Evolutionary conservation across 257 asterid species (phyloP), one percentile per base, ranked within the genome.

Genomic region (Plantago ovata): DNA sequence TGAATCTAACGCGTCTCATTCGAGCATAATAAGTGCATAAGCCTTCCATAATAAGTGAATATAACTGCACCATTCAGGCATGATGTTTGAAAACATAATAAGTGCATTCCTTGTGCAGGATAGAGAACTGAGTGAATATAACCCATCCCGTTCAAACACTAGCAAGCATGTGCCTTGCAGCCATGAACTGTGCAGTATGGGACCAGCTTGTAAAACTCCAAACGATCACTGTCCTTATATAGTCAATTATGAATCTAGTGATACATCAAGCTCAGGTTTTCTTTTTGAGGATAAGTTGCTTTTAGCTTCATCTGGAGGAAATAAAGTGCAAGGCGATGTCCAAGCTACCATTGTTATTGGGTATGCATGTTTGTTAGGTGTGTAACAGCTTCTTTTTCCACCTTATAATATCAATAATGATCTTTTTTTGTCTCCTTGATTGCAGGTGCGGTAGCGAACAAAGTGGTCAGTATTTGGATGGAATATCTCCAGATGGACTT

Each of bases 91-190:
- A 28, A 3, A 8, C 41, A n/a, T 52, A 9, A 23, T 28, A 24
- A 85, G 87, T 84, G 85, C 88, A 82, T 79, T 81, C 80, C 73
- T 76, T 81, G 32, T 87, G 85, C 91, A 89, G 96, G 96, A 83
- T 79, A 83, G 75, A 76, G 89, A 85, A 47, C 75, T 89, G 23
- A 77, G 72, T 13, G 81, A 89, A 72, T 89, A 89, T 71, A 76
- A 65, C 57, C 94, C 94, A 13, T 70, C 95, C 36, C 80, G 15
- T 54, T 89, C 95, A 21, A 85, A 66, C 80, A 83, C 79, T 55
- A 85, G 96, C 70, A 79, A 81, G 65, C 74, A 10, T 58, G 53
- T 89, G 55, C 73, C 81, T 21, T 89, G 95, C 81, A 78, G 85
- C 79, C 84, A 89, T 52, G 77, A 63, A 60, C 60, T 85, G 53